Conservation (phyloP, 345 rosid species). For the Dovyalis caffra region DNA sequence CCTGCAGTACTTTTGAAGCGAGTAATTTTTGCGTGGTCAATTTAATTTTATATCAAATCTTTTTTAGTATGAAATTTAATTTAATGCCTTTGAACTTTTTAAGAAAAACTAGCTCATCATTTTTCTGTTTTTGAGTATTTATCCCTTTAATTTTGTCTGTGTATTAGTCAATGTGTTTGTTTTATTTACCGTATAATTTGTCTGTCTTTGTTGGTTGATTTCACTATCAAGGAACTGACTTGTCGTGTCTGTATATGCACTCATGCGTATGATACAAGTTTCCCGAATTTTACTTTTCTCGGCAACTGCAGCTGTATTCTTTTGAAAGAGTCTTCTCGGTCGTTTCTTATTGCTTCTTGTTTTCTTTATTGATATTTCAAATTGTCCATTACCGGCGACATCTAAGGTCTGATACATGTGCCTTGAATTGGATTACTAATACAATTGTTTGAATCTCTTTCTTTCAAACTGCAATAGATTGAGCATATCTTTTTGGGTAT, state of each 20-base stretch:
- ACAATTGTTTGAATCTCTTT: not conserved
- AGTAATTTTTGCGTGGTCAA: too few relatives aligned
- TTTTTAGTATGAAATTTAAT: too few relatives aligned
- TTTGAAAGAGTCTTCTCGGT: not conserved
- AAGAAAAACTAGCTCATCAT: not conserved
- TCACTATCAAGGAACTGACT: too few relatives aligned
- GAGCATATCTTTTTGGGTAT: not conserved
- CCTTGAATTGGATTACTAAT: not conserved
- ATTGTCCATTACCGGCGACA: not conserved
- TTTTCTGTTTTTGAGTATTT: fast-evolving
- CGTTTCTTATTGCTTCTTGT: not conserved
- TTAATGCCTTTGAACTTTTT: not conserved
- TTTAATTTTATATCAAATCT: too few relatives aligned
- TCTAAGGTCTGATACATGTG: not conserved
- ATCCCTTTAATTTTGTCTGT: not conserved
- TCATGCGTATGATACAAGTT: not conserved
- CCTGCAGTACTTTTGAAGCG: too few relatives aligned
- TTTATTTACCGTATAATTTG: not conserved
- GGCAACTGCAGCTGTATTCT: not conserved
- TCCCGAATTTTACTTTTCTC: not conserved
- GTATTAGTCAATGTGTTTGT: not conserved
- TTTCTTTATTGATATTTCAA: not conserved
- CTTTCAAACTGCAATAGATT: not conserved
- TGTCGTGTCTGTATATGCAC: not conserved
- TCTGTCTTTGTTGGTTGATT: not conserved